phyloP scores from a whole-genome alignment of 768 basidiomycete species.

The Suillus luteus region DNA sequence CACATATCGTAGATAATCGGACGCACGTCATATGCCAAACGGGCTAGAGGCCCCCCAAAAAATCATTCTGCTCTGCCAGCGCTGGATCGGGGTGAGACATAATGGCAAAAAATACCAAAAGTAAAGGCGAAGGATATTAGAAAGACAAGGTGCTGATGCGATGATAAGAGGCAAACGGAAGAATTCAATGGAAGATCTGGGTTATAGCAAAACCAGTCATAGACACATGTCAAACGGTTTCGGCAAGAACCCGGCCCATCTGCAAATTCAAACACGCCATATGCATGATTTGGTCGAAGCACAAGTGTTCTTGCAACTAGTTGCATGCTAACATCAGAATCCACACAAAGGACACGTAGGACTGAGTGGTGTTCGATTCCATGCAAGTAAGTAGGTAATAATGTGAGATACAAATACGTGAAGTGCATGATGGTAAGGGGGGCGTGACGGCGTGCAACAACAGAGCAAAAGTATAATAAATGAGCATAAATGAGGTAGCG shows the following conservation, averaged over 20 bases:
- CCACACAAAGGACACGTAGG: not conserved
- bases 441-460: slow-evolving; percentile 19
- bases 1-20: not conserved
- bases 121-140: not conserved
- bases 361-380: slow-evolving; percentile 6
- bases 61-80: not conserved
- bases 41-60: not conserved
- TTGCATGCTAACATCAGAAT: not conserved
- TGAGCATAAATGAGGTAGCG: slow-evolving; percentile 7
- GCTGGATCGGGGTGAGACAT: not conserved
- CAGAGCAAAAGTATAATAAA: slow-evolving; percentile 16
- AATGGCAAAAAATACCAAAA: not conserved
- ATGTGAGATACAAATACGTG: slow-evolving; percentile 11
- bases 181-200: not conserved
- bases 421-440: slow-evolving; percentile 12
- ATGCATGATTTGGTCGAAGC: no score
- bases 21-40: not conserved
- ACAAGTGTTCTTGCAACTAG: no score
- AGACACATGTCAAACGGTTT: no score
- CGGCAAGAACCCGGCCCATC: no score
- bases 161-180: no score
- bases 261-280: no score
- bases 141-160: not conserved
- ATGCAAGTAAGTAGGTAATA: slow-evolving; percentile 8
- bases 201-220: no score